Percentiles rank a stretch among this genome's conserved stretches.
phyloP scores from a whole-genome alignment of 345 rosid species.

The Euphorbia tirucalli region DNA sequence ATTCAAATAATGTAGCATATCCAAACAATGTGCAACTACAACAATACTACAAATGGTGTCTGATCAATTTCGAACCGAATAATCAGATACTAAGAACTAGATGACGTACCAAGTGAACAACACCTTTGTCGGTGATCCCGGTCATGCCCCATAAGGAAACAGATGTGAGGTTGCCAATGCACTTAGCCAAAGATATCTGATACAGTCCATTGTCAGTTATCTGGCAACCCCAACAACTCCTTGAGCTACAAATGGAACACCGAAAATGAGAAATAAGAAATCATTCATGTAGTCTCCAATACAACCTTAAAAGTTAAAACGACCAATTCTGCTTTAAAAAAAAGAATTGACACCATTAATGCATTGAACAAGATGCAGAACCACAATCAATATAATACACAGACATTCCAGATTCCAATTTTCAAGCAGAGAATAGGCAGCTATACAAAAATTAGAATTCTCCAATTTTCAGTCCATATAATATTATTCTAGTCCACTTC shows the following conservation, averaged over 20 bases:
- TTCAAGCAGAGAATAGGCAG: too few species aligned
- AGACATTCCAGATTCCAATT: too few species aligned
- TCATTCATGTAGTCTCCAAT: neutral
- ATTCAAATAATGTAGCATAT: neutral
- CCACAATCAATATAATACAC: neutral
- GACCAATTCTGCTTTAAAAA: neutral
- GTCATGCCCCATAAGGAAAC: slow-evolving; percentile 89
- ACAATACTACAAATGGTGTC: neutral
- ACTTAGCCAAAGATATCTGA: slow-evolving; percentile 63
- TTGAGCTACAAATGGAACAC: slow-evolving; percentile 49
- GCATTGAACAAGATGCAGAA: neutral
- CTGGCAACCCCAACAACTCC: slow-evolving; percentile 94
- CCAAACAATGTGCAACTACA: neutral
- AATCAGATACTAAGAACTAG: neutral
- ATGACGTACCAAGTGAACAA: slow-evolving; percentile 66
- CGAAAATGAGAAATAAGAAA: neutral
- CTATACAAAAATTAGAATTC: too few species aligned
- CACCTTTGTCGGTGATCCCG: slow-evolving; percentile 85
- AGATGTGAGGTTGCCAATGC: slow-evolving; percentile 63
- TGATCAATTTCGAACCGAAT: neutral
- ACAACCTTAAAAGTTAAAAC: neutral
- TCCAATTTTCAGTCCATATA: too few species aligned
- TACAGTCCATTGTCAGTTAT: slow-evolving; percentile 72
- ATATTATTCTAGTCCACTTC: neutral
- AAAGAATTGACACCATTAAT: neutral